phyloP scores from a whole-genome alignment of 176 grass and related monocot species.

The Musa beccarii region DNA sequence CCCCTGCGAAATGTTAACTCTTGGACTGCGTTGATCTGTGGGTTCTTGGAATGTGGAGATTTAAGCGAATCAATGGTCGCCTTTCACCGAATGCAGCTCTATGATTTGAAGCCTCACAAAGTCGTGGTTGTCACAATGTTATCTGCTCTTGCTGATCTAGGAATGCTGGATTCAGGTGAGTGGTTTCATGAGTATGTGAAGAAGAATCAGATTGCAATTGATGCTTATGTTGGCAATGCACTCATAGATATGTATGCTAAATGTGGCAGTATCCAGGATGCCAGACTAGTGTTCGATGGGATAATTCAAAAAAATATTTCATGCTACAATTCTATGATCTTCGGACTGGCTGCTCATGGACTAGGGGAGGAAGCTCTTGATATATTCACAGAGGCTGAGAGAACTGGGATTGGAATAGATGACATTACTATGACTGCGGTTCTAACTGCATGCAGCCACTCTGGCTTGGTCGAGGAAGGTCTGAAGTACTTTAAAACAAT shows the following conservation, averaged over 20 bases:
- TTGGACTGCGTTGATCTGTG: constrained; percentile 7
- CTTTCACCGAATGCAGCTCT: background rate
- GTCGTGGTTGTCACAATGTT: background rate
- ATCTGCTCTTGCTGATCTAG: background rate
- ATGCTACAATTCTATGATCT: constrained; percentile 7
- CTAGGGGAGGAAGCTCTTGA: background rate
- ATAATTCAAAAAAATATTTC: background rate
- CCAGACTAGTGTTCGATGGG: background rate
- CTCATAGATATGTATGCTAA: constrained; percentile 4
- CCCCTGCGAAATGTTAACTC: background rate
- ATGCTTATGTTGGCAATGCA: background rate
- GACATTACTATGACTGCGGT: constrained; percentile 4
- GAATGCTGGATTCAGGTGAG: background rate
- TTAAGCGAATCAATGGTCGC: background rate
- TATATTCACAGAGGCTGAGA: background rate
- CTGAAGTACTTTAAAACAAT: background rate
- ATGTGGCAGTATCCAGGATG: background rate
- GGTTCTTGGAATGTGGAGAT: background rate
- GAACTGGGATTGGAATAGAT: constrained; percentile 2
- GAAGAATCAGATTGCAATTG: background rate
- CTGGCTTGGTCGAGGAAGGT: background rate
- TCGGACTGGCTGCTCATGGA: constrained; percentile 4
- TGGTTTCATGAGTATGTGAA: background rate
- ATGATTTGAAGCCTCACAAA: background rate
- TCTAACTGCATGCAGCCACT: background rate